A percentile compares a stretch with the other conserved stretches of the same genome.
Conservation (phyloP, 2,329 filamentous ascomycete species). For the Penicillium paneum region DNA sequence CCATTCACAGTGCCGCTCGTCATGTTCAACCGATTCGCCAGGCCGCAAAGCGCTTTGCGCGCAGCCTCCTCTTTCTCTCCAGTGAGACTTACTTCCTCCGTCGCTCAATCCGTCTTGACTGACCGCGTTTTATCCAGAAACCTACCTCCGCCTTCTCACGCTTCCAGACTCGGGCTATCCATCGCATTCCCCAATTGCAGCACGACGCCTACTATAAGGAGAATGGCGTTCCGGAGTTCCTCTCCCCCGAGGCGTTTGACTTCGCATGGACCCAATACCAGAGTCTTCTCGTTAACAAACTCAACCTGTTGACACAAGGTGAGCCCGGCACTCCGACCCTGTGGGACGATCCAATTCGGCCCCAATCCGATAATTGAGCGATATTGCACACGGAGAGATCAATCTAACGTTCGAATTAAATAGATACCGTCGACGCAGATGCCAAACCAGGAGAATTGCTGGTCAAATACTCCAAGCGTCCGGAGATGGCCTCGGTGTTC, state of each 20-base stretch:
- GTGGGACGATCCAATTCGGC: neutral
- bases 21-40: conserved; percentile 43
- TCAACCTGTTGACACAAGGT: conserved; percentile 74
- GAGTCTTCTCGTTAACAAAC: conserved; percentile 65
- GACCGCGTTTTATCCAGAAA: conserved; percentile 28
- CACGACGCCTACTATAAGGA: conserved; percentile 46
- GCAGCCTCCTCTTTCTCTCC: conserved; percentile 33
- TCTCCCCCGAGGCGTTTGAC: conserved; percentile 67
- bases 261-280: conserved; percentile 84
- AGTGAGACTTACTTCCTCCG: conserved; percentile 26
- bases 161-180: conserved; percentile 38
- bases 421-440: conserved; percentile 64
- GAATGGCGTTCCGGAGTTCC: conserved; percentile 65
- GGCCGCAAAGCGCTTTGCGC: conserved; percentile 46
- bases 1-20: conserved; percentile 26
- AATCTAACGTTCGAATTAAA: conserved; percentile 1
- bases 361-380: neutral
- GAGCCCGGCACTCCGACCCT: conserved; percentile 31
- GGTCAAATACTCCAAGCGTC: conserved; percentile 73
- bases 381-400: neutral
- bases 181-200: conserved; percentile 50
- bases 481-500: conserved; percentile 74
- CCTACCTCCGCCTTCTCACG: conserved; percentile 36
- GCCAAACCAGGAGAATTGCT: conserved; percentile 64
- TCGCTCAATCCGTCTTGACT: conserved; percentile 17